Percentiles rank a stretch among this genome's conserved stretches.
Conservation (phyloP, 2,329 filamentous ascomycete species). For the Bipolaris zeicola region DNA sequence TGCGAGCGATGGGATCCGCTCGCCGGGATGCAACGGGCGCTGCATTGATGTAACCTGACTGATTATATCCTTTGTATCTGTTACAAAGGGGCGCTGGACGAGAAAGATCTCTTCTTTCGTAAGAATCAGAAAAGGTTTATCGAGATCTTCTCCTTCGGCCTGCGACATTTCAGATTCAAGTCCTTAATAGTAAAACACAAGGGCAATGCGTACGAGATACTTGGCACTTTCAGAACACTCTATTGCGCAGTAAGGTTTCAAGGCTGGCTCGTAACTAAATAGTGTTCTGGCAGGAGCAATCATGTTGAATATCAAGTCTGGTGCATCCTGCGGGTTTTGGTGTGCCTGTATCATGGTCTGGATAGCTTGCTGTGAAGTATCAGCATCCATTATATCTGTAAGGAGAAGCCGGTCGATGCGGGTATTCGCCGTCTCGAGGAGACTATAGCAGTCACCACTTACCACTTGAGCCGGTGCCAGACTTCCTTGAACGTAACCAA, state of each 20-base stretch:
- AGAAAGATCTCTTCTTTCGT: conserved; percentile 54
- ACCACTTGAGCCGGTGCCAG: not conserved
- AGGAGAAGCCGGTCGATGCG: not conserved
- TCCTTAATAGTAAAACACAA: not conserved
- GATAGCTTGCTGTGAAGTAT: not conserved
- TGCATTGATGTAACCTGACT: conserved; percentile 45
- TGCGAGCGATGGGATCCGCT: conserved; percentile 1
- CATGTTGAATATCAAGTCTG: not conserved
- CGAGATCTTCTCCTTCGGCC: not conserved
- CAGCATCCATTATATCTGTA: not conserved
- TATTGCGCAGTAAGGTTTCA: not conserved
- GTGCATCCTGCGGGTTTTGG: not conserved
- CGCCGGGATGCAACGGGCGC: conserved; percentile 34
- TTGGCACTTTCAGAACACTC: not conserved
- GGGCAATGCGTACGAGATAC: not conserved
- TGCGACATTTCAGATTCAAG: not conserved
- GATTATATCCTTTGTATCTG: conserved; percentile 7
- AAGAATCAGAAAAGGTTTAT: conserved; percentile 48
- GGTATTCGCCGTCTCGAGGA: not conserved
- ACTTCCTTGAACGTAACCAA: not conserved
- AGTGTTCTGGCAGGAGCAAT: not conserved
- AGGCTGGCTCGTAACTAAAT: not conserved
- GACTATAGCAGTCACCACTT: not conserved
- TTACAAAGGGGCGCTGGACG: conserved; percentile 43
- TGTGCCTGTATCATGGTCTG: not conserved